Conservation (phyloP, 345 rosid species). For the Passiflora organensis region DNA sequence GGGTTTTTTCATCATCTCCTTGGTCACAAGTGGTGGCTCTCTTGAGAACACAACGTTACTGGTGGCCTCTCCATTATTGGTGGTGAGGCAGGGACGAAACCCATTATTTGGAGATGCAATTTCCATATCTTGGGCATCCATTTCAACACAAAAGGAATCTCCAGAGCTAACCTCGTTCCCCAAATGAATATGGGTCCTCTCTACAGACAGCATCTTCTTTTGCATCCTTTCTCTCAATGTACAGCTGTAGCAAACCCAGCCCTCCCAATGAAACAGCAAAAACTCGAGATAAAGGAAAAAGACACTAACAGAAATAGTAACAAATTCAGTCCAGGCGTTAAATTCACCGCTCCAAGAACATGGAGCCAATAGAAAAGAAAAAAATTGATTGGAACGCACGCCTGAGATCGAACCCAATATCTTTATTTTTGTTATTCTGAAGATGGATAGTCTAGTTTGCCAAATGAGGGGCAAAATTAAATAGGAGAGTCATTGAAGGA, state of each 20-base stretch:
- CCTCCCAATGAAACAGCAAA: not conserved
- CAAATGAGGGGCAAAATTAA: too few relatives aligned
- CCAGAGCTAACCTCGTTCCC: conserved; percentile 34
- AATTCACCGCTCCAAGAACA: too few relatives aligned
- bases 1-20: conserved; percentile 36
- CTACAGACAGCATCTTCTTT: conserved; percentile 26
- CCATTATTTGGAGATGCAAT: conserved; percentile 29
- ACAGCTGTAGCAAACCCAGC: conserved; percentile 15
- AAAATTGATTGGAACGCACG: too few relatives aligned
- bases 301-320: not conserved
- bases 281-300: conserved; percentile 4
- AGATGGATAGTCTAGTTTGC: too few relatives aligned
- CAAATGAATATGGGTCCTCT: conserved; percentile 22
- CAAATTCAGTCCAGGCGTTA: too few relatives aligned
- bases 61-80: conserved; percentile 46
- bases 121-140: conserved; percentile 44
- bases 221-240: conserved; percentile 35
- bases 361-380: too few relatives aligned
- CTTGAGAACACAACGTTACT: conserved; percentile 58
- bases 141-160: conserved; percentile 35
- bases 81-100: conserved; percentile 18
- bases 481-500: conserved; percentile 6
- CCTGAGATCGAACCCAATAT: too few relatives aligned
- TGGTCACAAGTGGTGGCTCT: conserved; percentile 47
- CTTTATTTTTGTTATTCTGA: too few relatives aligned